Evolutionary conservation across 768 basidiomycete species (phyloP), one percentile per base, ranked within the genome.

Genomic region (Omphalotus guepiniiformis): DNA sequence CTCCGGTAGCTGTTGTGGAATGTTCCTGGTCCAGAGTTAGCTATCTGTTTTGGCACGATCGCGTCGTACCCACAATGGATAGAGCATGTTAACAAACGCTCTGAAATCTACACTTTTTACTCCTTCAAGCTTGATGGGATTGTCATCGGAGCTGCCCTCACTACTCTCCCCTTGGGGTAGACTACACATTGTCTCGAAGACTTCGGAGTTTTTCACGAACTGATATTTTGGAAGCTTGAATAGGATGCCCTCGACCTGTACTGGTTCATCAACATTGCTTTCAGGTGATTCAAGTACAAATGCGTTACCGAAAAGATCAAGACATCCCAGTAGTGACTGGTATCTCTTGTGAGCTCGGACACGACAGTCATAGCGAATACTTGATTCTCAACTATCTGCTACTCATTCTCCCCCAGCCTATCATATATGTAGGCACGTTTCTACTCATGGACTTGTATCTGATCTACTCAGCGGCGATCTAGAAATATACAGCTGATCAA

Each of bases 181-280:
- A 67, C 4, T 70, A n/a, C n/a, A n/a, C n/a, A n/a, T n/a, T 52
- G 9, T 54, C 50, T 53, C 52, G 53, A 73, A 70, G 1, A 71
- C 58, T 3, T 60, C 58, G 0, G 70, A 72, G 34, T 61, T 58
- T 15, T 58, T 55, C 26, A 59, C 53, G 23, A 74, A 65, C 21
- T 63, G 58, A n/a, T 59, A 55, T 12, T 61, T 59, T 13, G 70
- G 71, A 9, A 73, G 56, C 47, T 68, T 67, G 61, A 71, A 74
- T 19, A 69, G 47, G 11, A 53, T 54, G 34, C 63, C 59, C 38
- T 73, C 72, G 23, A 70, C 71, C 71, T 72, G 37, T 4, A 16
- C 23, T 55, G 52, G 3, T 57, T 55, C 30, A 9, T 9, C n/a
- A 9, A 32, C 9, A 9, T 9, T 9, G n/a, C 9, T 32, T n/a